Base-by-base conservation (phyloP, 176 grass and related monocot species). In the Elaeis guineensis region DNA sequence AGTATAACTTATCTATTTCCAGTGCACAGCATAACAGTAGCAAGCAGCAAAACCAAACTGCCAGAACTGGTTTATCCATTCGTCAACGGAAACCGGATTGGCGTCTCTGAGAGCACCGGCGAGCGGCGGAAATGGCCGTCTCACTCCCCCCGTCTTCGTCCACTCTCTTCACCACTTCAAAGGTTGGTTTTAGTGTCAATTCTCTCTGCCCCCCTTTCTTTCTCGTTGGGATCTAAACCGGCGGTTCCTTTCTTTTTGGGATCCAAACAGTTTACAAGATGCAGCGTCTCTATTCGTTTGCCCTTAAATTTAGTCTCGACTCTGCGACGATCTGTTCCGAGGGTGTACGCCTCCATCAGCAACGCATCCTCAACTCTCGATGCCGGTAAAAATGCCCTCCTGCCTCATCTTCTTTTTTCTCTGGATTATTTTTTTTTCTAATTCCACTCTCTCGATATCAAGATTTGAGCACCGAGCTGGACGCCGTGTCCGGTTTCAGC, bases 401-500 rank as follows among this genome's bases (percentile, higher is more conserved):
- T 53, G 3, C 59, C 60, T 69, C 19, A 3, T 54, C 54, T 23
- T 22, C 21, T 64, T 65, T 29, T 44, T 44, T 44, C 1, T 44
- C 35, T 44, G 11, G 1, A 12, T 44, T 8, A 18, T 17, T 44
- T 16, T 26, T 16, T 64, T 20, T 51, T 59, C 4, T 6, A 17
- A 25, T 28, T 58, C 29, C 6, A 48, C 19, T 71, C 8, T 26
- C 59, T 28, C 23, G 11, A 18, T 71, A 57, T 53, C 59, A 20
- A 97, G 93, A 85, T 61, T 32, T 79, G 35, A 83, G 72, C 44
- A 91, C 81, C 15, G 93, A 98, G 70, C 79, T 98, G 16, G 87
- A 89, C 52, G 84, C 71, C 0, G 84, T 98, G 24, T 74, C 67
- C 17, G 72, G 76, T 66, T 92, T 98, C 72, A 98, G 93, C 65